Base-by-base conservation (phyloP, 352 stramenopile species). In the Phytophthora pseudosyringae region DNA sequence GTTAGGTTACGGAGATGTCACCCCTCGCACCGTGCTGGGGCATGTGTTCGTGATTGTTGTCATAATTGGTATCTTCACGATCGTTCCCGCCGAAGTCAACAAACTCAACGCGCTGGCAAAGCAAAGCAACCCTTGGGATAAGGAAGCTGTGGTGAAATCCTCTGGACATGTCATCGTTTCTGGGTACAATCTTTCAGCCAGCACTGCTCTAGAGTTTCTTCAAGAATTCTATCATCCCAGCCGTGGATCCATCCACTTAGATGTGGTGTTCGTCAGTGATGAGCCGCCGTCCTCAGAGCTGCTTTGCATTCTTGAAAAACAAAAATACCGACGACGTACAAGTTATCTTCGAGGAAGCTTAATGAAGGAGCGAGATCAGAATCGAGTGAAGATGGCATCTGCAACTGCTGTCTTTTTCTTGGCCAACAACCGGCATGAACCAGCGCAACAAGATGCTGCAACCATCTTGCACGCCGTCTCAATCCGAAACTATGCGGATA, bases 191-290 rank as follows among this genome's bases (percentile, higher is more conserved):
- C 38, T 92, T 11, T 75, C 75, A 3, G 61, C 57, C 4, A 80
- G 78, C 44, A 67, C 58, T 10, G 78, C 81, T 15, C 60, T 81
- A 18, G 79, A 88, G 26, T 92, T 92, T 48, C 67, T 92, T 18
- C 69, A 86, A 53, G 83, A 92, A 43, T 92, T 92, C 48, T 92
- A 90, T 44, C 83, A 92, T 51, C 53, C 60, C 8, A 89, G 73
- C 33, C 76, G 83, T 33, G 83, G 81, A 0, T 75, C 70, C 6
- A 89, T 92, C 15, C 53, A 78, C 29, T 67, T 92, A 44, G 77
- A 88, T 41, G 81, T 92, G 11, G 81, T 92, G 1, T 88, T 92
- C 18, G 58, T 92, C 38, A 78, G 77, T 26, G 71, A 84, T 36
- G 50, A 76, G 0, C 50, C 71, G 8, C 83, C 83, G n/a, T 73